These are phyloP conservation scores for Kodamaea restingae DNA, from an alignment of 805 yeast genomes.

Conservation along the genomic window DNA sequence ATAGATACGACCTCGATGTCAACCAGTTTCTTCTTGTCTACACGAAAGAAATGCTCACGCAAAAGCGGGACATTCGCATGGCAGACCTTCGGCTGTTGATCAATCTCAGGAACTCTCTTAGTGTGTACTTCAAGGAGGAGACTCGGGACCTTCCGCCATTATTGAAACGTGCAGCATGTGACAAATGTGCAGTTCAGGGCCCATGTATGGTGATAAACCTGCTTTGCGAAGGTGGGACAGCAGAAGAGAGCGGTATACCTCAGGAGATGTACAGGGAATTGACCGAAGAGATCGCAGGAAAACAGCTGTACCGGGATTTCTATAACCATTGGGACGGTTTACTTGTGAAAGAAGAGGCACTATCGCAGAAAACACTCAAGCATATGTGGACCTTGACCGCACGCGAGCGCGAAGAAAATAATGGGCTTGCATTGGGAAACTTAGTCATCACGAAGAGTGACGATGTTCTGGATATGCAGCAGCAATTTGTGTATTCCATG, in stretches of 20 bases:
- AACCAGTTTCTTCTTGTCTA: constrained; percentile 67
- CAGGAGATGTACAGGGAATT: constrained; percentile 43
- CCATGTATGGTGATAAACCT: constrained; percentile 66
- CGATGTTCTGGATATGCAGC: constrained; percentile 20
- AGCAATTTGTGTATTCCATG: constrained; percentile 46
- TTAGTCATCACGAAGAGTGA: constrained; percentile 37
- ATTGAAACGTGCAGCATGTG: constrained; percentile 52
- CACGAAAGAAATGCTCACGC: constrained; percentile 56
- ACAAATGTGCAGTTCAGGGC: constrained; percentile 50
- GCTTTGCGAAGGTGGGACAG: constrained; percentile 55
- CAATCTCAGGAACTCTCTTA: constrained; percentile 66
- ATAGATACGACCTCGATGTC: constrained; percentile 69
- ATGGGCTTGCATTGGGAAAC: constrained; percentile 57
- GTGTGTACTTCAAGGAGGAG: constrained; percentile 53
- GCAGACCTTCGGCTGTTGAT: constrained; percentile 65
- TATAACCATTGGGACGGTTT: constrained; percentile 71
- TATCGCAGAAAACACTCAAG: constrained; percentile 46
- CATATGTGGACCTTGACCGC: constrained; percentile 69
- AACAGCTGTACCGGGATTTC: constrained; percentile 46
- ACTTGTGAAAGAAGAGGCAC: constrained; percentile 69
- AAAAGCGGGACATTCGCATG: constrained; percentile 48
- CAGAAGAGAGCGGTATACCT: constrained; percentile 51
- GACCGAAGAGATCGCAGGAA: constrained; percentile 47
- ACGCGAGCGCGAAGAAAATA: constrained; percentile 52
- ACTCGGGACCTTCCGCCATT: constrained; percentile 52